Percentiles rank a stretch among this genome's conserved stretches.
phyloP scores from a whole-genome alignment of 495 filamentous ascomycete species.

The Sordaria brevicollis region DNA sequence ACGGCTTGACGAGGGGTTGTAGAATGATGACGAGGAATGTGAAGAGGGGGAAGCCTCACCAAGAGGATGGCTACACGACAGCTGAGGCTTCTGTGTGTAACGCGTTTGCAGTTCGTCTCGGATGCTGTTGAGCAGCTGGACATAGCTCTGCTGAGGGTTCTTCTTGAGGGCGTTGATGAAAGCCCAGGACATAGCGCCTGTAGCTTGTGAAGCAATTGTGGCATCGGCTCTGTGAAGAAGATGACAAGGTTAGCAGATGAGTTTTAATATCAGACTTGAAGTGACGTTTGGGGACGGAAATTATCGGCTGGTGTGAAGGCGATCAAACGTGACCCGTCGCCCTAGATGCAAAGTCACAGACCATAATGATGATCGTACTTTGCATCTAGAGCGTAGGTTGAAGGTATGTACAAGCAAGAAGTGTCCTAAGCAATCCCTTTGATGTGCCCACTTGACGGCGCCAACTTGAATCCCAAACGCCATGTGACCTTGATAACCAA shows the following conservation, averaged over 20 bases:
- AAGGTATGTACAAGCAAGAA: constrained; percentile 4
- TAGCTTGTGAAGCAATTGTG: constrained; percentile 68
- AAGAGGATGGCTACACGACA: constrained; percentile 92
- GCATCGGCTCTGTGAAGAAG: constrained; percentile 45
- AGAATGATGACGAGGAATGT: not conserved
- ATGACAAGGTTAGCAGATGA: constrained; percentile 12
- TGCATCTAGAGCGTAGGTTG: constrained; percentile 30
- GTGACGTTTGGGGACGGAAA: not conserved
- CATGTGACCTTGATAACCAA: not conserved
- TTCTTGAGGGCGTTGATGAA: constrained; percentile 92
- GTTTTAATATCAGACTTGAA: not conserved
- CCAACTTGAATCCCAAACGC: not conserved
- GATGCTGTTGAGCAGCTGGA: constrained; percentile 90
- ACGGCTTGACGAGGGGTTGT: not conserved
- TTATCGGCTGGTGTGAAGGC: not conserved
- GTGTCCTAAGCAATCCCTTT: constrained; percentile 5
- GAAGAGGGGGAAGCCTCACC: constrained; percentile 39
- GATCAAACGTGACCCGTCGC: constrained; percentile 46
- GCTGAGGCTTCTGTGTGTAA: constrained; percentile 93
- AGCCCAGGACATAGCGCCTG: constrained; percentile 96
- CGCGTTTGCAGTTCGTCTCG: constrained; percentile 80
- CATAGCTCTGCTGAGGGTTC: constrained; percentile 96
- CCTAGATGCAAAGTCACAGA: constrained; percentile 38
- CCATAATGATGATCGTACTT: constrained; percentile 15
- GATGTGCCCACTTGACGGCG: not conserved